Conservation (phyloP, 768 basidiomycete genomes). For the Lactarius psammicola region DNA sequence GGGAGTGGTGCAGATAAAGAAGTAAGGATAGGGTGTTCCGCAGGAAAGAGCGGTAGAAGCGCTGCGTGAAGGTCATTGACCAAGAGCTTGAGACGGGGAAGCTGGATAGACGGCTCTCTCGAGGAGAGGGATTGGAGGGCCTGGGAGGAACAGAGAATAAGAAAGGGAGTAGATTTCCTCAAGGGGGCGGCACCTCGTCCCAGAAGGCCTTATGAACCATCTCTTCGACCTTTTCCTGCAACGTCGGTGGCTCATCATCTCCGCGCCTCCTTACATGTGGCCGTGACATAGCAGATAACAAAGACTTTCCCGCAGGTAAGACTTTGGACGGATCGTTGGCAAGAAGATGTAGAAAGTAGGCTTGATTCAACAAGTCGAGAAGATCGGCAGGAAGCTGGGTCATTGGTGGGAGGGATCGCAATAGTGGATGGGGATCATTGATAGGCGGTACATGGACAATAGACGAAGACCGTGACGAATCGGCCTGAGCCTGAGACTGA, state of each 20-base stretch:
- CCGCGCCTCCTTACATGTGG: slow-evolving; percentile 25
- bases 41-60: slow-evolving; percentile 58
- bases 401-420: slow-evolving; percentile 27
- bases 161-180: slow-evolving; percentile 7
- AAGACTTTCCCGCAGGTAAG: slow-evolving; percentile 70
- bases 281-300: slow-evolving; percentile 58
- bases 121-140: slow-evolving; percentile 55
- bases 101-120: slow-evolving; percentile 55
- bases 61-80: slow-evolving; percentile 53
- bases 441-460: slow-evolving; percentile 15
- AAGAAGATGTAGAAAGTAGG: slow-evolving; percentile 66
- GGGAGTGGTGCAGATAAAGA: slow-evolving; percentile 57
- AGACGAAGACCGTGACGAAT: neutral
- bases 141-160: slow-evolving; percentile 38
- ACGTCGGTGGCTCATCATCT: slow-evolving; percentile 33
- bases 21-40: slow-evolving; percentile 47
- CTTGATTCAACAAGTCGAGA: slow-evolving; percentile 53
- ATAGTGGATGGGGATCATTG: slow-evolving; percentile 24
- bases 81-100: slow-evolving; percentile 55
- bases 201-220: slow-evolving; percentile 66
- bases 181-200: slow-evolving; percentile 53
- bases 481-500: neutral
- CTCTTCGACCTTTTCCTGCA: slow-evolving; percentile 49
- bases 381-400: slow-evolving; percentile 54
- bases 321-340: slow-evolving; percentile 58